Evolutionary conservation across 2,329 filamentous ascomycete species (phyloP), one percentile per base, ranked within the genome.

Genomic region (Cercospora beticola): DNA sequence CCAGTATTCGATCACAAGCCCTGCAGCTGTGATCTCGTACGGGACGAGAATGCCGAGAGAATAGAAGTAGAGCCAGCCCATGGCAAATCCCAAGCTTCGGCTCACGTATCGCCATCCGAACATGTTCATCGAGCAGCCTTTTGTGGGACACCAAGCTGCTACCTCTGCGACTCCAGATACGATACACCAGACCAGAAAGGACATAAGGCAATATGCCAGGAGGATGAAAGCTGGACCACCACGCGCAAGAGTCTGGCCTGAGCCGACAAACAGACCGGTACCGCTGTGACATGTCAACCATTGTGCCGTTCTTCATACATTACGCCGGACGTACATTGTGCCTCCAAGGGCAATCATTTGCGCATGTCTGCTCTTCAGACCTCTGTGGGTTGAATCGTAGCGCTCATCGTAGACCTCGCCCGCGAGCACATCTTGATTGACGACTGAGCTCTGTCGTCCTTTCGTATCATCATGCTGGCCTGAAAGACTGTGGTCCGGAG

Each of bases 111-210:
- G 80, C 63, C 80, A 79, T 66, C 77, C 78, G 77, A 85, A 84
- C 76, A 84, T 71, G 72, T 82, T 79, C 83, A 86, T 83, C 69
- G 83, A 82, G 67, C 76, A 81, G 70, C 85, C 83, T 36, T 85
- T 81, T 70, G 87, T 78, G 8, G 87, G 86, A 57, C 89, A 82
- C 81, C 86, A 88, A 40, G 87, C 83, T 9, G 86, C 85, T 77
- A 89, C 84, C 75, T 87, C 85, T n/a, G 82, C 82, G 10, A 84
- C 82, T 60, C 81, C 82, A 40, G 82, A 83, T 14, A 89, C 83
- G 70, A 82, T 74, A 59, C 77, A 76, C 67, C 77, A 79, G 68
- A 85, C 74, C 72, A 84, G 66, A 49, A 83, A 76, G 46, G 81
- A 78, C 70, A 85, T 79, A 52, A 84, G 72, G 18, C 75, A 69